These are phyloP conservation scores for Phragmites australis DNA, from an alignment of 176 grass and related monocot genomes.

Conservation along the genomic window DNA sequence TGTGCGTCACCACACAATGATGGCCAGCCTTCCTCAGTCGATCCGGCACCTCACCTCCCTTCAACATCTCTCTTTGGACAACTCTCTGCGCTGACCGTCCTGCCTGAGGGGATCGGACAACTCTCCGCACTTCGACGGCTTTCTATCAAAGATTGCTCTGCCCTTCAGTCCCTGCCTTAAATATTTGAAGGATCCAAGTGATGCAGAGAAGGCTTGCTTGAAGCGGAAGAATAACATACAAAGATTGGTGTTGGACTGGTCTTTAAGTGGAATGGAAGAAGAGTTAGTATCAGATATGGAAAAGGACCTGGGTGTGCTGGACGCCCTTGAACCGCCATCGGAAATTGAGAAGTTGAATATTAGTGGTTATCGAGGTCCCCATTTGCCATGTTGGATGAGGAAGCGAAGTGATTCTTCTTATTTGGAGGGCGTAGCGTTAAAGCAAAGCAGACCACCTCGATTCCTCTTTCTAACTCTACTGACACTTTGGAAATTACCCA, in stretches of 20 bases:
- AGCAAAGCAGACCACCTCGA: too few relatives aligned
- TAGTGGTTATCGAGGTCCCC: background rate
- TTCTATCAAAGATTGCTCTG: too few relatives aligned
- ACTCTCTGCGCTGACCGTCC: too few relatives aligned
- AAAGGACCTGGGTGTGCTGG: background rate
- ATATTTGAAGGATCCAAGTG: background rate
- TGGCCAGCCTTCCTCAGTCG: too few relatives aligned
- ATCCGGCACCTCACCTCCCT: too few relatives aligned
- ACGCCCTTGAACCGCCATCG: slow-evolving; percentile 3
- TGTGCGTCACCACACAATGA: too few relatives aligned
- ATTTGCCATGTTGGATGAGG: slow-evolving; percentile 3
- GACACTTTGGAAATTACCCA: background rate
- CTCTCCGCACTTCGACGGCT: too few relatives aligned
- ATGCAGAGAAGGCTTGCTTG: background rate
- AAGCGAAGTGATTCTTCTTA: background rate
- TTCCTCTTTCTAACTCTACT: background rate
- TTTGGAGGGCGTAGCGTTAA: background rate
- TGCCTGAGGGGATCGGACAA: too few relatives aligned
- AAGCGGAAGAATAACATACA: slow-evolving; percentile 4
- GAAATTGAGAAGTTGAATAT: background rate
- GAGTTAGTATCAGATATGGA: background rate
- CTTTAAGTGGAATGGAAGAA: background rate
- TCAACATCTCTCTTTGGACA: too few relatives aligned
- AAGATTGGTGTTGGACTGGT: background rate
- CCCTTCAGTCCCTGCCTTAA: background rate